These are phyloP conservation scores for Byssothecium circinans DNA, from an alignment of 2,329 filamentous ascomycete species.

Conservation along the genomic window DNA sequence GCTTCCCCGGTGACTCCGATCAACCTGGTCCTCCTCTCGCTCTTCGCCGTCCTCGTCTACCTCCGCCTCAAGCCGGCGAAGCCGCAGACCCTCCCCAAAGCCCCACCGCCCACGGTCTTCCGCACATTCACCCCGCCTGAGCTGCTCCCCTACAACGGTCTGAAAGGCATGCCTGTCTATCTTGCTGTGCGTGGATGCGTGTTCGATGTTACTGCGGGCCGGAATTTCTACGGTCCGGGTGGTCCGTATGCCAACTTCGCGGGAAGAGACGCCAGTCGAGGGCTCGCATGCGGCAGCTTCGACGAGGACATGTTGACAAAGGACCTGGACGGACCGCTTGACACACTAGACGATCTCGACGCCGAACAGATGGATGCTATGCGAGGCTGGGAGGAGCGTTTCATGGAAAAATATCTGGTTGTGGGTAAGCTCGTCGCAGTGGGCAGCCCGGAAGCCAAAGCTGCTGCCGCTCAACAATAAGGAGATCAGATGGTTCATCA, in stretches of 20 bases:
- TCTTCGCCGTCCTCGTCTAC: conserved; percentile 61
- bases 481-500: not conserved
- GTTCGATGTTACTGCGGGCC: conserved; percentile 84
- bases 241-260: conserved; percentile 97
- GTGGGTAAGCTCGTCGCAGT: conserved; percentile 81
- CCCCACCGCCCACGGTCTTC: conserved; percentile 75
- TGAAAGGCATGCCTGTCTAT: conserved; percentile 73
- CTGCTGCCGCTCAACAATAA: conserved; percentile 34
- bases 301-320: conserved; percentile 94
- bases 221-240: conserved; percentile 94
- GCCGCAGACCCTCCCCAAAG: conserved; percentile 55
- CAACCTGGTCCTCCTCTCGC: conserved; percentile 62
- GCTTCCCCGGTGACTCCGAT: conserved; percentile 60
- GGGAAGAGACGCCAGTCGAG: conserved; percentile 84
- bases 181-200: conserved; percentile 88
- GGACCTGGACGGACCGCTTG: conserved; percentile 81
- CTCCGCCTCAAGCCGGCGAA: conserved; percentile 60
- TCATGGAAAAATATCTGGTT: conserved; percentile 91
- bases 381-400: conserved; percentile 89
- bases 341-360: conserved; percentile 71
- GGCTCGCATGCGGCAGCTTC: conserved; percentile 88
- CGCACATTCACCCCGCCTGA: conserved; percentile 81
- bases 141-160: conserved; percentile 84
- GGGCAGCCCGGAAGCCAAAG: conserved; percentile 56
- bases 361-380: conserved; percentile 79